A percentile compares a stretch with the other conserved stretches of the same genome.
Conservation (phyloP, 352 stramenopile species). For the Phytopythium oedochilum region DNA sequence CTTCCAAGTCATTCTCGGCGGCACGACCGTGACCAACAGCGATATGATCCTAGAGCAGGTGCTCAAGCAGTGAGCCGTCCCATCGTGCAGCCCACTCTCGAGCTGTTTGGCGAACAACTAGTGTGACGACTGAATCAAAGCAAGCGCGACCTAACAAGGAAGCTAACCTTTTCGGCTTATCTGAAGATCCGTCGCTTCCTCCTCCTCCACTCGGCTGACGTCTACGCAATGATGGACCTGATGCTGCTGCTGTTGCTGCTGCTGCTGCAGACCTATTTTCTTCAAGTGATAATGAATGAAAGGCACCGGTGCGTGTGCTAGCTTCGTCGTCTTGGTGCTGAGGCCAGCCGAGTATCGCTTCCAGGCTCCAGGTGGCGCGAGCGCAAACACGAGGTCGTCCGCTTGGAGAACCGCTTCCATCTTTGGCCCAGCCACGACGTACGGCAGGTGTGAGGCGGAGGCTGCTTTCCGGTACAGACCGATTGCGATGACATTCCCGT, state of each 20-base stretch:
- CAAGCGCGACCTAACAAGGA: background rate
- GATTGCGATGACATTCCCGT: conserved; percentile 44
- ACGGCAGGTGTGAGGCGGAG: conserved; percentile 35
- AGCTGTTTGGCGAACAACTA: no score
- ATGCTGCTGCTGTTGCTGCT: background rate
- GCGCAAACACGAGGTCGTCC: conserved; percentile 57
- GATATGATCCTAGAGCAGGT: conserved; percentile 58
- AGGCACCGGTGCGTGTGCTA: background rate
- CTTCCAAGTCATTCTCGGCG: conserved; percentile 64
- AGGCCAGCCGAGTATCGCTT: background rate
- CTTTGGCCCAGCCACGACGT: conserved; percentile 45
- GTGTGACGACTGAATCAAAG: no score
- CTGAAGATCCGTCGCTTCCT: background rate
- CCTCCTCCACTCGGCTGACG: background rate
- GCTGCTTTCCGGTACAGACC: conserved; percentile 42
- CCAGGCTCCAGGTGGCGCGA: conserved; percentile 37
- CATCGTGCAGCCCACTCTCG: background rate
- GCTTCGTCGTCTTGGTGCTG: background rate
- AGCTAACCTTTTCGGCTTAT: background rate
- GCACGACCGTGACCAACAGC: conserved; percentile 71
- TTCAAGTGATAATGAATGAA: background rate
- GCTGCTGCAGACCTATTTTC: background rate
- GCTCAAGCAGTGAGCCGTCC: conserved; percentile 12
- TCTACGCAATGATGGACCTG: background rate
- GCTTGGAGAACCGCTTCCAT: conserved; percentile 32